phyloP scores from a whole-genome alignment of 345 rosid species.

The Linum trigynum region DNA sequence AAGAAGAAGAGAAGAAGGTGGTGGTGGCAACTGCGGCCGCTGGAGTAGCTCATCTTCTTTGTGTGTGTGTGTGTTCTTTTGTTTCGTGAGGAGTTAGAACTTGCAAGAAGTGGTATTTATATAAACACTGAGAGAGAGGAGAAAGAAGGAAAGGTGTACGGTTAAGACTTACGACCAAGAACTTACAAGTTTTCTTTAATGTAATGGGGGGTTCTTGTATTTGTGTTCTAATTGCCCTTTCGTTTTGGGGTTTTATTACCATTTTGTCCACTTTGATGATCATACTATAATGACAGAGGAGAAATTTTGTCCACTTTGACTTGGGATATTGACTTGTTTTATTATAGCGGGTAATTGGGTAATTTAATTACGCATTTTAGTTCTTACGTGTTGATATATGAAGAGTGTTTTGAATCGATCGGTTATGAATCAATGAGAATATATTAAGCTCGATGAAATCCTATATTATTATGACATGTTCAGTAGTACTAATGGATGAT shows the following conservation, averaged over 20 bases:
- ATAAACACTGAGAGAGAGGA: not conserved
- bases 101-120: not conserved
- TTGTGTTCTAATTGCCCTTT: not conserved
- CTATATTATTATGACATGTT: no score
- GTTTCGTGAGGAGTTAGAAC: not conserved
- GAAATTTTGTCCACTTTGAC: no score
- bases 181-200: not conserved
- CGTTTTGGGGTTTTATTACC: not conserved
- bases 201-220: constrained; percentile 7
- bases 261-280: not conserved
- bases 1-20: constrained; percentile 11
- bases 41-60: constrained; percentile 41
- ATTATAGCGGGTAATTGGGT: no score
- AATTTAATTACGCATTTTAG: no score
- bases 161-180: not conserved
- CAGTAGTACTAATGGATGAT: no score
- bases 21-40: constrained; percentile 15
- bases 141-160: not conserved
- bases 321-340: no score
- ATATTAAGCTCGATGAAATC: no score
- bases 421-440: no score
- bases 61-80: constrained; percentile 1
- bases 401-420: no score
- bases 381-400: no score
- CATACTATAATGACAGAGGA: no score